Evolutionary conservation across 2,329 filamentous ascomycete genomes (phyloP), one percentile per base, ranked within the genome.

Genomic region (Cylindrodendrum hubeiense): DNA sequence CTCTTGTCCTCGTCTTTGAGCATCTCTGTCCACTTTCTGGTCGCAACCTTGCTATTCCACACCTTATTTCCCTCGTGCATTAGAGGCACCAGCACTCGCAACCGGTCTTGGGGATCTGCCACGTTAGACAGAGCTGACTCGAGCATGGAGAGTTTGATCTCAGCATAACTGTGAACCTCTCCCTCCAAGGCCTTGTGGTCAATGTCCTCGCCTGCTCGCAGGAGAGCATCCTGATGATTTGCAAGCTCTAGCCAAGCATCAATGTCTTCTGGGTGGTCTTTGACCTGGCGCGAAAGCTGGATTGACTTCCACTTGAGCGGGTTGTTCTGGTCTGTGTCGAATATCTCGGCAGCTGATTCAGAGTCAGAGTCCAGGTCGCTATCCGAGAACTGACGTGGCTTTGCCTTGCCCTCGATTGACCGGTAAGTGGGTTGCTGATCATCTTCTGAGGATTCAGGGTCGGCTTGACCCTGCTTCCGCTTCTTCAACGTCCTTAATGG

Each of bases 91-190:
- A 94, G 77, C 1, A 98, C 83, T 9, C 79, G 81, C 64, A 92
- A 87, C 17, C 87, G 85, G 44, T 86, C 84, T 37, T 81, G 71
- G 1, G 81, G 79, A 1, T 77, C 76, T 4, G 70, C 68, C 6
- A 88, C 83, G 49, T 91, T 87, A 12, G 83, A 80, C 8, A 97
- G 78, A 0, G 95, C 95, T 66, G 93, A 90, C 68, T 95, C 89
- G 65, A 95, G 93, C 66, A 97, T 88, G 2, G 91, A 89, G 3
- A 97, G 81, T 69, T 93, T 95, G 60, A 97, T 89, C 68, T 96
- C 91, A 4, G 93, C 90, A 59, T 93, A 88, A 67, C 91, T 91
- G 66, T 86, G 86, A 54, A 83, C 82, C 74, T 96, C 92, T 3
- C 90, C 87, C 28, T 83, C 81, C 0, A 88, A 90, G 30, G 74